Evolutionary conservation across 2,329 filamentous ascomycete genomes (phyloP).

Genomic region (Diaporthe sp.): DNA sequence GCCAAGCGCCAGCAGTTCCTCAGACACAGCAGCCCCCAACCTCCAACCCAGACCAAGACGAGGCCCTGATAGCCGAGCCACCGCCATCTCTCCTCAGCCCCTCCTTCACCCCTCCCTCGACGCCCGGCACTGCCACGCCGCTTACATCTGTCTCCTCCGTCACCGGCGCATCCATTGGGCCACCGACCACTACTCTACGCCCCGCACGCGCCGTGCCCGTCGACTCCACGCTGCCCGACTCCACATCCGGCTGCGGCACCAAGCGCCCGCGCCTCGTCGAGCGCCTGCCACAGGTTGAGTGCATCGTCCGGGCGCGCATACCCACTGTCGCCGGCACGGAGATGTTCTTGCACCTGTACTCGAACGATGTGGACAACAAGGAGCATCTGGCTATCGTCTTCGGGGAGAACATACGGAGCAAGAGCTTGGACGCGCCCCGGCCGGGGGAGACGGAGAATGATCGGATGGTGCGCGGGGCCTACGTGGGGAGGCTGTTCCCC

Average conservation of each 20-base stretch:
- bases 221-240: constrained; percentile 66
- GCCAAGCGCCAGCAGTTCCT: constrained; percentile 38
- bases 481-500: constrained; percentile 88
- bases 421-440: constrained; percentile 77
- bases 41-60: constrained; percentile 39
- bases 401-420: constrained; percentile 83
- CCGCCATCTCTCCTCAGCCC: constrained; percentile 85
- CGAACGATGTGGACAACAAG: constrained; percentile 92
- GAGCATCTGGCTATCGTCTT: constrained; percentile 98
- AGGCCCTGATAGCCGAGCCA: constrained; percentile 38
- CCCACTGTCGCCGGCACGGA: constrained; percentile 92
- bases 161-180: constrained; percentile 39
- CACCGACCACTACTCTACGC: constrained; percentile 42
- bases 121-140: constrained; percentile 71
- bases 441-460: constrained; percentile 88
- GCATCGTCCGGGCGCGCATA: constrained; percentile 93
- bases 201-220: constrained; percentile 69
- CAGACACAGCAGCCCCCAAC: constrained; percentile 20
- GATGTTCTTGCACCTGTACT: constrained; percentile 97
- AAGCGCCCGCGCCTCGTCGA: constrained; percentile 81
- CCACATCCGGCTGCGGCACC: constrained; percentile 69
- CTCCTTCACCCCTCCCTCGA: constrained; percentile 82
- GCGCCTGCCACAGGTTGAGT: constrained; percentile 86
- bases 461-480: constrained; percentile 94
- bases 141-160: constrained; percentile 49